phyloP scores from a whole-genome alignment of 2,329 filamentous ascomycete genomes.

The Xylariales sp. region DNA sequence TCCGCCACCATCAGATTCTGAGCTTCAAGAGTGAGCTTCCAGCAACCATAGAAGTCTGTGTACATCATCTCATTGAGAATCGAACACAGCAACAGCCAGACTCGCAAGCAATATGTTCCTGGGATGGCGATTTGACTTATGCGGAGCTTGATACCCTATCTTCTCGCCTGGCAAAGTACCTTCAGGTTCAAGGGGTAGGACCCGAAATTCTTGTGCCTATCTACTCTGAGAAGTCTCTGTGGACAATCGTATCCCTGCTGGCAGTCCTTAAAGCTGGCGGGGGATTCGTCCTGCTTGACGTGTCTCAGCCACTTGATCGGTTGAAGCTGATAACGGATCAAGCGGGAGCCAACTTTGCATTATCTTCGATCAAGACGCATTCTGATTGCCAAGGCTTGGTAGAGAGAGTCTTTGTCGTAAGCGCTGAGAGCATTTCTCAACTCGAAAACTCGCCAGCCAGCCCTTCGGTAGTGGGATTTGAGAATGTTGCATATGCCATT shows the following conservation, averaged over 20 bases:
- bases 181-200: not conserved
- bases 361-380: not conserved
- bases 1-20: no score
- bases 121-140: not conserved
- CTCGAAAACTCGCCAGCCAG: not conserved
- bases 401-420: not conserved
- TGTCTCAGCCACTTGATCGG: not conserved
- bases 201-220: not conserved
- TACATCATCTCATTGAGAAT: not conserved
- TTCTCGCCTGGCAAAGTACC: not conserved
- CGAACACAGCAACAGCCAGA: not conserved
- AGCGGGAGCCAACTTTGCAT: not conserved
- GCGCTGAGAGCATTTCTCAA: not conserved
- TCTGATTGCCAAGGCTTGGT: not conserved
- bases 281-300: conserved; percentile 15
- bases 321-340: not conserved
- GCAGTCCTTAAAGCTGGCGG: conserved; percentile 28
- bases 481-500: not conserved
- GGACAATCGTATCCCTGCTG: conserved; percentile 23
- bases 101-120: not conserved
- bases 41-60: not conserved
- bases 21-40: no score
- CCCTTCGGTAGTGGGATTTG: no score
- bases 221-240: not conserved
- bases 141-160: not conserved